A percentile compares a stretch with the other conserved stretches of the same genome.
phyloP scores from a whole-genome alignment of 371 early-diverging fungal species.

The Mucor lusitanicus region DNA sequence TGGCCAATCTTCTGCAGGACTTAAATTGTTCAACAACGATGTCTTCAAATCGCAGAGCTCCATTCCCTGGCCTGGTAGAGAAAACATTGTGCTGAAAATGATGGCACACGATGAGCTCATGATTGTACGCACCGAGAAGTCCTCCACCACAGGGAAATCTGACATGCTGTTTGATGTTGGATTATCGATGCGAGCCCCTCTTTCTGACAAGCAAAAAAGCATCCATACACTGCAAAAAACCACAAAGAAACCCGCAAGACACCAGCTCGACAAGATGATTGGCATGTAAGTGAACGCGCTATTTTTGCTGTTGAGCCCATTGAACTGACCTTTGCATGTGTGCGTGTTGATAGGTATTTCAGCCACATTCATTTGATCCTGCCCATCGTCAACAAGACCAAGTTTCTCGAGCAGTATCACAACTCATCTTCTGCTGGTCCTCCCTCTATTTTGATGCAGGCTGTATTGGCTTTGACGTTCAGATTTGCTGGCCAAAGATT shows the following conservation, averaged over 20 bases:
- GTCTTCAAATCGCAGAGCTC: slow-evolving; percentile 36
- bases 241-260: slow-evolving; percentile 9
- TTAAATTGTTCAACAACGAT: slow-evolving; percentile 29
- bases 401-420: slow-evolving; percentile 45
- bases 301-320: slow-evolving; percentile 17
- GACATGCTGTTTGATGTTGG: slow-evolving; percentile 40
- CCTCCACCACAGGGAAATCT: slow-evolving; percentile 1
- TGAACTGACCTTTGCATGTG: slow-evolving; percentile 54
- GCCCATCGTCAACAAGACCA: slow-evolving; percentile 55
- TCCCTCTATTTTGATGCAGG: slow-evolving; percentile 40
- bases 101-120: slow-evolving; percentile 46
- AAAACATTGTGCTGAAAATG: slow-evolving; percentile 35
- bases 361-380: slow-evolving; percentile 53
- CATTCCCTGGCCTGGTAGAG: slow-evolving; percentile 43
- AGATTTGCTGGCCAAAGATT: slow-evolving; percentile 35
- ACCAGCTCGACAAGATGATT: slow-evolving; percentile 20
- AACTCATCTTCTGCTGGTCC: slow-evolving; percentile 12
- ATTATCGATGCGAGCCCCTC: slow-evolving; percentile 20
- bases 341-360: slow-evolving; percentile 54
- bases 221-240: not conserved
- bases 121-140: slow-evolving; percentile 36
- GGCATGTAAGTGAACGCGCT: slow-evolving; percentile 12
- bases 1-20: slow-evolving; percentile 42
- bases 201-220: not conserved
- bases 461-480: slow-evolving; percentile 54